These are phyloP conservation scores for Apiospora marii DNA, from an alignment of 2,329 filamentous ascomycete genomes.

Conservation along the genomic window DNA sequence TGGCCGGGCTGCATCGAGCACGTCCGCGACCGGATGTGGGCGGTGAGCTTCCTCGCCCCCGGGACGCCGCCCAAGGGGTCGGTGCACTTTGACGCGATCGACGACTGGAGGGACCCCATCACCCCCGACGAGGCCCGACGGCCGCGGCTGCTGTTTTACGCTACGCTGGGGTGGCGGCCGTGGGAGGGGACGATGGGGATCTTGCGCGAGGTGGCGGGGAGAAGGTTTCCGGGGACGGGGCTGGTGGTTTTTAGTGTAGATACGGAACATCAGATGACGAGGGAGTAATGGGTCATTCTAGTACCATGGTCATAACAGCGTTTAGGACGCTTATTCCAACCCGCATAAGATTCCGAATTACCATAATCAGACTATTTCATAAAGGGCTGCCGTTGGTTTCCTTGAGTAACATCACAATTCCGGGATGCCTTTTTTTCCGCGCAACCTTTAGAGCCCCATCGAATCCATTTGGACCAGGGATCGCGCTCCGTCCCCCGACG, in stretches of 20 bases:
- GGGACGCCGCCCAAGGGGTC: neutral
- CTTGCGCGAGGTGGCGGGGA: neutral
- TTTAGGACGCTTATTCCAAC: too few species aligned
- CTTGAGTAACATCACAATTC: neutral
- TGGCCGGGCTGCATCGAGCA: too few species aligned
- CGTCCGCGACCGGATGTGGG: too few species aligned
- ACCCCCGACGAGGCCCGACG: neutral
- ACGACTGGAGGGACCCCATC: neutral
- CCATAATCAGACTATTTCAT: too few species aligned
- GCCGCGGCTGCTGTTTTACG: neutral
- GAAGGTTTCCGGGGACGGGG: neutral
- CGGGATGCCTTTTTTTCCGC: accelerated
- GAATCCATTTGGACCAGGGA: neutral
- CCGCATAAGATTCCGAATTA: too few species aligned
- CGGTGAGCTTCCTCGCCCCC: neutral
- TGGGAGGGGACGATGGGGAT: neutral
- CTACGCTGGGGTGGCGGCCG: neutral
- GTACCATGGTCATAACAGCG: too few species aligned
- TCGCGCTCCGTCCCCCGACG: neutral
- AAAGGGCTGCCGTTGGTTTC: neutral
- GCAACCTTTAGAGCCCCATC: neutral
- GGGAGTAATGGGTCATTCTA: too few species aligned
- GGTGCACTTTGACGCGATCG: neutral
- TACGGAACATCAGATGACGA: neutral
- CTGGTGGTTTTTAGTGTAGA: neutral